Percentiles rank a stretch among this genome's conserved stretches.
These are phyloP conservation scores for Suillus occidentalis DNA, from an alignment of 768 basidiomycete genomes.

Conservation along the genomic window DNA sequence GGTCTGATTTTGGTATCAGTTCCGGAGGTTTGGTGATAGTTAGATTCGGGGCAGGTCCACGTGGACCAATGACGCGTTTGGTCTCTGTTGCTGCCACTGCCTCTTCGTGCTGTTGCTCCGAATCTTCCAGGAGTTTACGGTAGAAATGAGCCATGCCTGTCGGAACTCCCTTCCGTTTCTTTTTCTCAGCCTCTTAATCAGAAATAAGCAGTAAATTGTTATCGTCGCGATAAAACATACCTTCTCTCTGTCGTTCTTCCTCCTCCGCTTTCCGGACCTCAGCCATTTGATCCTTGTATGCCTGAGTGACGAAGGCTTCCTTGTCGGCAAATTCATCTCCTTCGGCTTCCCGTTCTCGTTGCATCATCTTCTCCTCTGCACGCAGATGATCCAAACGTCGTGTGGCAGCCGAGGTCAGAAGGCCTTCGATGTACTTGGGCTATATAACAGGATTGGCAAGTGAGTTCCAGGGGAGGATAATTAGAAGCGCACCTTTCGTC, in stretches of 20 bases:
- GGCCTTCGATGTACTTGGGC: conserved; percentile 91
- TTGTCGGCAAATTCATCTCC: conserved; percentile 94
- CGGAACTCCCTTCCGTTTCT: conserved; percentile 56
- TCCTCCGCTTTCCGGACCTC: conserved; percentile 89
- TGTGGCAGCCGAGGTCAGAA: conserved; percentile 82
- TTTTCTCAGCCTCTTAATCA: conserved; percentile 52
- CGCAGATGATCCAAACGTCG: conserved; percentile 84
- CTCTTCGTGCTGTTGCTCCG: conserved; percentile 81
- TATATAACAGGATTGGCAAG: conserved; percentile 32
- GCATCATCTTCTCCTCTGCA: conserved; percentile 98
- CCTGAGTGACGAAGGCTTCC: conserved; percentile 96
- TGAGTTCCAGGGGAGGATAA: conserved; percentile 6
- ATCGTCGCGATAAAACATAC: conserved; percentile 41
- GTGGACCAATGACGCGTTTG: conserved; percentile 60
- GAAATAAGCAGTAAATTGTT: neutral
- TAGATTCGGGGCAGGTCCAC: conserved; percentile 61
- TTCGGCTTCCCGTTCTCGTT: conserved; percentile 87
- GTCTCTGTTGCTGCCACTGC: conserved; percentile 74
- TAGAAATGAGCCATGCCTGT: conserved; percentile 88
- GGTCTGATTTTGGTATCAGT: conserved; percentile 63
- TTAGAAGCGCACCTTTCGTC: conserved; percentile 64
- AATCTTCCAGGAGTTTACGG: conserved; percentile 72
- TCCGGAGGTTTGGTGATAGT: conserved; percentile 76
- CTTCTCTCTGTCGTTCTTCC: conserved; percentile 87
- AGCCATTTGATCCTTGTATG: conserved; percentile 95